Evolutionary conservation across 2,329 filamentous ascomycete genomes (phyloP).

Genomic region (Diaporthe citri): DNA sequence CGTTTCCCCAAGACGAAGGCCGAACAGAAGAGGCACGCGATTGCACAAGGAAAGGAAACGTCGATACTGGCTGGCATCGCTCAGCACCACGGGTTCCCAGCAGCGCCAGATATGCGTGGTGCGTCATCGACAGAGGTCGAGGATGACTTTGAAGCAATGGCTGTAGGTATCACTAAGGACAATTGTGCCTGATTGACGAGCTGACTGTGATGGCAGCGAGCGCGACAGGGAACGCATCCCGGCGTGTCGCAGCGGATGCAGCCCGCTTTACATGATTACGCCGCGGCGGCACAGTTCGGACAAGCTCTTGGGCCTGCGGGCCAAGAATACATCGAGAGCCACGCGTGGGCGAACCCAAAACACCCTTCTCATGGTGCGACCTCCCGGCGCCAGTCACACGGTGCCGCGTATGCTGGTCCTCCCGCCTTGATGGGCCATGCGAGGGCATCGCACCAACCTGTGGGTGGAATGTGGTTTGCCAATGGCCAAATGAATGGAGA

Average conservation of each 20-base stretch:
- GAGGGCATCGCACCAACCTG: conserved; percentile 35
- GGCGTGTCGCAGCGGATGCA: conserved; percentile 50
- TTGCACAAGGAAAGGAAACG: conserved; percentile 95
- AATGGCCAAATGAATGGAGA: conserved; percentile 40
- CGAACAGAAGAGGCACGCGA: conserved; percentile 85
- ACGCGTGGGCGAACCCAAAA: conserved; percentile 92
- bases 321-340: conserved; percentile 90
- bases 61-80: conserved; percentile 90
- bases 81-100: conserved; percentile 96
- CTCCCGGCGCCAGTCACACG: conserved; percentile 38
- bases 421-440: conserved; percentile 31
- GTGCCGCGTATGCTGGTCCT: conserved; percentile 38
- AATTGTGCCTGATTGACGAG: background rate
- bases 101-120: conserved; percentile 85
- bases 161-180: conserved; percentile 69
- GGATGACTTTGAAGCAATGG: conserved; percentile 89
- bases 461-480: conserved; percentile 33
- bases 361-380: conserved; percentile 73
- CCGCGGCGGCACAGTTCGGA: conserved; percentile 59
- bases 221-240: conserved; percentile 48
- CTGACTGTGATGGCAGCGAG: conserved; percentile 45
- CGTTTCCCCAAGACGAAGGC: conserved; percentile 82
- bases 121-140: conserved; percentile 82
- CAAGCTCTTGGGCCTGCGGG: conserved; percentile 74
- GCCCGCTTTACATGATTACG: conserved; percentile 58